phyloP scores from a whole-genome alignment of 1,284 basidiomycete genomes.

The Coniophora puteana region DNA sequence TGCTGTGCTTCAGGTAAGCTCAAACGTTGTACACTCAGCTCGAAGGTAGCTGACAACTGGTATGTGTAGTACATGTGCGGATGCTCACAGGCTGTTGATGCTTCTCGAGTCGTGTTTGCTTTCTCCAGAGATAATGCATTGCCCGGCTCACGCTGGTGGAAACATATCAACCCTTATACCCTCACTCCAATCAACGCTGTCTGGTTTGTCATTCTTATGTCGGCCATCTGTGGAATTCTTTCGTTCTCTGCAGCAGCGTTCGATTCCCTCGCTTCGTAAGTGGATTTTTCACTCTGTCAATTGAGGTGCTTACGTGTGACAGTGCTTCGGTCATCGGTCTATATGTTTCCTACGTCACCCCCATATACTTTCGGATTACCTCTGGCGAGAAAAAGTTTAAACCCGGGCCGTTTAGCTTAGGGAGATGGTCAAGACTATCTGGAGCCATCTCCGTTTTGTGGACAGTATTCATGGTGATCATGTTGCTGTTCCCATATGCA shows the following conservation, averaged over 20 bases:
- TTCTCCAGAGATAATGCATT: slow-evolving; percentile 69
- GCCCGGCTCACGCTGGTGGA: slow-evolving; percentile 64
- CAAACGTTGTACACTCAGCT: neutral
- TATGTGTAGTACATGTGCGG: slow-evolving; percentile 36
- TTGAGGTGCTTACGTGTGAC: neutral
- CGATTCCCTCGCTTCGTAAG: slow-evolving; percentile 57
- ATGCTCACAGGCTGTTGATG: slow-evolving; percentile 64
- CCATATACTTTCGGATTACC: slow-evolving; percentile 63
- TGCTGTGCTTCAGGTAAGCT: slow-evolving; percentile 55
- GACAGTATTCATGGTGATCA: slow-evolving; percentile 55
- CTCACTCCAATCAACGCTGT: slow-evolving; percentile 65
- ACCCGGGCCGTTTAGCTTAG: slow-evolving; percentile 56
- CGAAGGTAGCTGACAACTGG: neutral
- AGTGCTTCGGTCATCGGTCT: slow-evolving; percentile 66
- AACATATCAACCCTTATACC: slow-evolving; percentile 48
- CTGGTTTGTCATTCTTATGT: slow-evolving; percentile 59
- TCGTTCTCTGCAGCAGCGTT: slow-evolving; percentile 60
- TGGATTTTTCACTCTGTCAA: slow-evolving; percentile 4
- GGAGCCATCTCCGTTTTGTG: slow-evolving; percentile 53
- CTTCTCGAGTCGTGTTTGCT: slow-evolving; percentile 66
- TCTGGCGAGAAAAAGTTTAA: slow-evolving; percentile 50
- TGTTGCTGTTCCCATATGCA: slow-evolving; percentile 54
- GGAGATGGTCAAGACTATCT: slow-evolving; percentile 51
- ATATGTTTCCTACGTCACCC: slow-evolving; percentile 40
- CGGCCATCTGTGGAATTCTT: slow-evolving; percentile 53